These are phyloP conservation scores for Truncatella angustata DNA, from an alignment of 2,329 filamentous ascomycete species.

Conservation along the genomic window DNA sequence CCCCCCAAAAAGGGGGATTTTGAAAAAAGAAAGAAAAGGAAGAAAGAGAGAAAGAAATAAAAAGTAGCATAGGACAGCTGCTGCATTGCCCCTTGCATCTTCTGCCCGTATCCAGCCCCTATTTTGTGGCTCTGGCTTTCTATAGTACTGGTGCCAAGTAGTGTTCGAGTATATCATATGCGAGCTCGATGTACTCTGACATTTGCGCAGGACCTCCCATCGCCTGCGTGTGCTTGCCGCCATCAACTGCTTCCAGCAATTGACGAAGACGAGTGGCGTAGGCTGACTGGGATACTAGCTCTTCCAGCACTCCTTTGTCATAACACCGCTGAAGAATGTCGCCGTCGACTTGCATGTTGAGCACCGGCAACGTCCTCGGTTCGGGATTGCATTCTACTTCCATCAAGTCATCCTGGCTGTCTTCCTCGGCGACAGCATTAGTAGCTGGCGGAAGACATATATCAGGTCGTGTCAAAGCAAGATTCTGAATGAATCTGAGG, in stretches of 20 bases:
- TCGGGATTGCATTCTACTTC: constrained; percentile 28
- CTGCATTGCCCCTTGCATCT: no score
- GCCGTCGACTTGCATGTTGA: constrained; percentile 64
- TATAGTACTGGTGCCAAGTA: constrained; percentile 51
- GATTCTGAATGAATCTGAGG: constrained; percentile 70
- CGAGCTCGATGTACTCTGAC: constrained; percentile 42
- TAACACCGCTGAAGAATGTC: constrained; percentile 60
- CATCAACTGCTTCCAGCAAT: constrained; percentile 49
- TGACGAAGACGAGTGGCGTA: constrained; percentile 41
- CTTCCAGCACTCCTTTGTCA: constrained; percentile 42
- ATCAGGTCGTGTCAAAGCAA: constrained; percentile 49
- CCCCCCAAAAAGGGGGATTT: no score
- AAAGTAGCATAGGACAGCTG: no score
- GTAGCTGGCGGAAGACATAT: constrained; percentile 51
- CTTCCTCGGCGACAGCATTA: constrained; percentile 11
- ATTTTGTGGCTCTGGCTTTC: background rate
- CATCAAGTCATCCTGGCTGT: background rate
- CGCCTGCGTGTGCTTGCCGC: constrained; percentile 36
- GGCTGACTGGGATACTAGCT: constrained; percentile 33
- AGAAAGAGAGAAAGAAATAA: no score
- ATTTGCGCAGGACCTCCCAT: constrained; percentile 26
- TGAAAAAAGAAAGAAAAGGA: no score
- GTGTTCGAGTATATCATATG: constrained; percentile 54
- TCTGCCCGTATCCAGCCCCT: no score
- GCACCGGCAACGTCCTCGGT: constrained; percentile 37